These are phyloP conservation scores for Pisolithus albus DNA, from an alignment of 768 basidiomycete genomes.

Conservation along the genomic window DNA sequence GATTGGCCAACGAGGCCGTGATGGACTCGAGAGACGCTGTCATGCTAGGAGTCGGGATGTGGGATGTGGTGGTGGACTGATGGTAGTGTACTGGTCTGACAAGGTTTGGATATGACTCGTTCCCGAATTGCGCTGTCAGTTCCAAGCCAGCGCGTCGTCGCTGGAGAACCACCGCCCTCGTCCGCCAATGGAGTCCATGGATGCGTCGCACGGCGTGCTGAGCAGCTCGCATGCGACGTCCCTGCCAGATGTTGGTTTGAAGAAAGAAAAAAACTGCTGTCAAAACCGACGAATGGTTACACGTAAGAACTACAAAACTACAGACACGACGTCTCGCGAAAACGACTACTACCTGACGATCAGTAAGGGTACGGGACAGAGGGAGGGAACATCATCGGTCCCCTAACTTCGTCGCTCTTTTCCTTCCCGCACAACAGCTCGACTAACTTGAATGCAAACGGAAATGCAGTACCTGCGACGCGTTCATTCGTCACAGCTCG, in stretches of 20 bases:
- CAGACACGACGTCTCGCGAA: too few relatives aligned
- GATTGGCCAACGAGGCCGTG: slow-evolving; percentile 38
- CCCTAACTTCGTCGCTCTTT: slow-evolving; percentile 52
- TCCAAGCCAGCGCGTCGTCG: slow-evolving; percentile 7
- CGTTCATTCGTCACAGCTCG: neutral
- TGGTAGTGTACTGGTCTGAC: slow-evolving; percentile 12
- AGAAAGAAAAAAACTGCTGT: slow-evolving; percentile 2
- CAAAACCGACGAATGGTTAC: neutral
- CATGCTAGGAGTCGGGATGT: slow-evolving; percentile 8
- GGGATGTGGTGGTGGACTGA: slow-evolving; percentile 1
- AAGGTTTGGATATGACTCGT: slow-evolving; percentile 22
- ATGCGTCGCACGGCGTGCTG: slow-evolving; percentile 21
- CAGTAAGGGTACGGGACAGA: slow-evolving; percentile 38
- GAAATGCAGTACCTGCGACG: slow-evolving; percentile 59
- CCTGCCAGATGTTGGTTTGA: neutral
- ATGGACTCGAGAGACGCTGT: slow-evolving; percentile 23
- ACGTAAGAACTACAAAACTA: slow-evolving; percentile 3
- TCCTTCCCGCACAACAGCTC: slow-evolving; percentile 59
- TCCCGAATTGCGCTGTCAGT: slow-evolving; percentile 18
- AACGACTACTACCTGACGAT: neutral
- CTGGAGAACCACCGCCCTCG: slow-evolving; percentile 9
- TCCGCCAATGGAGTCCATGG: slow-evolving; percentile 10
- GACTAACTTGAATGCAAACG: slow-evolving; percentile 71
- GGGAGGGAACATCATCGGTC: slow-evolving; percentile 67
- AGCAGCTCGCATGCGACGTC: slow-evolving; percentile 21